Base-by-base conservation (phyloP, 257 asterid species). In the Anisodus tanguticus region DNA sequence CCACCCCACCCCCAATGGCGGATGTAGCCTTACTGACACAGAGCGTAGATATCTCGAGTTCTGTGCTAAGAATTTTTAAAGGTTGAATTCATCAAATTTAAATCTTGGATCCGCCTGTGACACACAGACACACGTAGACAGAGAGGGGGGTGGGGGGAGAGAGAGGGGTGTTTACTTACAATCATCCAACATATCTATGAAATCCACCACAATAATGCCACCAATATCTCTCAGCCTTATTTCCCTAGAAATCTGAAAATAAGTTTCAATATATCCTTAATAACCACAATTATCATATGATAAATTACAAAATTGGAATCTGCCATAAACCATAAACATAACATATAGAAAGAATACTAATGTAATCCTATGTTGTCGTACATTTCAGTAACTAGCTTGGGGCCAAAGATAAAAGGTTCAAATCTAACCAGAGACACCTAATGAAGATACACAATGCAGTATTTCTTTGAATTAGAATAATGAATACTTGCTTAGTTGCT, bases 171-270 rank as follows among this genome's bases (percentile, higher is more conserved):
- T 70, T 57, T 81, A 91, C 99, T 92, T 93, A 97, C 99, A 85
- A 84, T 97, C 98, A 80, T 93, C 97, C 85, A 90, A n/a, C 99
- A 97, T 95, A 90, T 97, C 99, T 85, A 97, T 97, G 93, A 97
- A 95, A 92, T 95, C 99, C 60, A 97, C 98, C 54, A 97, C 98
- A 86, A 97, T 95, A 85, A 97, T 93, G 86, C 99, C 98, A 89
- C 98, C 99, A 86, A 97, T 87, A 83, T 97, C 99, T 88, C 99
- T 94, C 90, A 97, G 92, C 94, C 98, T 90, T 86, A 95, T 84
- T 90, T 97, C 99, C 90, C 98, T 93, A 84, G 98, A 98, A 87
- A 97, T 95, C 99, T 97, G 94, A 84, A 90, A 86, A 82, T 53
- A 53, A 26, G 26, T 53, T 47, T 77, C 47, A 53, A 47, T 53